These are phyloP conservation scores for Coniochaeta pulveracea DNA, from an alignment of 2,329 filamentous ascomycete species.

Conservation along the genomic window DNA sequence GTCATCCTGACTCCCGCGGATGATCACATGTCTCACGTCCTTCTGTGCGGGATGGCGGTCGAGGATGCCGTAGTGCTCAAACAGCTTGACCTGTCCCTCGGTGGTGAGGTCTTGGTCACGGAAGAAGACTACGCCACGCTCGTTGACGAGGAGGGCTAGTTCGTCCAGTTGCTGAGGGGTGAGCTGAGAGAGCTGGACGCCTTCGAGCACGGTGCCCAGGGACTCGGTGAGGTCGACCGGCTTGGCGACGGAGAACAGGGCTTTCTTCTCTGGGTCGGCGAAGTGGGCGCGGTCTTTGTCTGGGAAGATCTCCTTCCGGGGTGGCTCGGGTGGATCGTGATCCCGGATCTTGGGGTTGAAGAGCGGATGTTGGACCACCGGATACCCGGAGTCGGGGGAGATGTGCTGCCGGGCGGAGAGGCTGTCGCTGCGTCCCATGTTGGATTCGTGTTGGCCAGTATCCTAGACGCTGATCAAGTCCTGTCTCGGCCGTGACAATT, in stretches of 20 bases:
- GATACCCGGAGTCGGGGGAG: conserved; percentile 35
- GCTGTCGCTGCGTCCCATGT: too few relatives aligned
- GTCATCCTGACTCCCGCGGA: conserved; percentile 31
- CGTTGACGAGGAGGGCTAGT: conserved; percentile 32
- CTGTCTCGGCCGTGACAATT: too few relatives aligned
- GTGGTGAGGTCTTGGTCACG: conserved; percentile 33
- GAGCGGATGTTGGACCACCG: conserved; percentile 30
- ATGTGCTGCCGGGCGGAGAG: conserved; percentile 34
- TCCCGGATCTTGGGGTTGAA: conserved; percentile 33
- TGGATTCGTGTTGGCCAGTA: too few relatives aligned
- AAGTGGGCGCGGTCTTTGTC: conserved; percentile 26
- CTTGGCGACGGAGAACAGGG: conserved; percentile 26
- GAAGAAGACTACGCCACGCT: conserved; percentile 37
- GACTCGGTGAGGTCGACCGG: conserved; percentile 29
- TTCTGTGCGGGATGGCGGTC: conserved; percentile 35
- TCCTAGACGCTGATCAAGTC: too few relatives aligned
- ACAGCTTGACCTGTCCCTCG: conserved; percentile 28
- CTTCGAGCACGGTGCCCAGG: conserved; percentile 25
- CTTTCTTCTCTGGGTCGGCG: conserved; percentile 31
- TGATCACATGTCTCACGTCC: conserved; percentile 28
- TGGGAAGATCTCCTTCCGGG: conserved; percentile 18
- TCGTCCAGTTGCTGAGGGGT: conserved; percentile 34
- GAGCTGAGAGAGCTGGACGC: conserved; percentile 30
- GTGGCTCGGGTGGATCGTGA: conserved; percentile 26
- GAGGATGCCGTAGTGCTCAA: conserved; percentile 35